Conservation (phyloP, 805 yeast genomes). For the Saccharomycopsis sp. region DNA sequence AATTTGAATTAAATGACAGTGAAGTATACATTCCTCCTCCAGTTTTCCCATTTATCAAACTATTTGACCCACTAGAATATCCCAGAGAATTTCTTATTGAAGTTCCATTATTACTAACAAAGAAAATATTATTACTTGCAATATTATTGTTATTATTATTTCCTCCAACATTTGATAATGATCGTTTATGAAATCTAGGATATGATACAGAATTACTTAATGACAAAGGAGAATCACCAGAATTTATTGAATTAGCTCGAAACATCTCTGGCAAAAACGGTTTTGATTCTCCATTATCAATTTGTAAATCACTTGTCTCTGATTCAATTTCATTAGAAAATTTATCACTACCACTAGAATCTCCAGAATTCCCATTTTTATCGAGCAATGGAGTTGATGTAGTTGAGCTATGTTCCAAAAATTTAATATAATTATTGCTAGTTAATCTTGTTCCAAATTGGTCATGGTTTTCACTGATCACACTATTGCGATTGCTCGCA, state of each 20-base stretch:
- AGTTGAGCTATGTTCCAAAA: slow-evolving; percentile 12
- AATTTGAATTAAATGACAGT: slow-evolving; percentile 12
- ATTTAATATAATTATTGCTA: slow-evolving; percentile 5
- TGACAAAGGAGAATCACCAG: slow-evolving; percentile 15
- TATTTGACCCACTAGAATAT: slow-evolving; percentile 9
- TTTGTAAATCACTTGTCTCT: slow-evolving; percentile 19
- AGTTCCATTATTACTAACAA: neutral
- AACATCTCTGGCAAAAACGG: slow-evolving; percentile 19
- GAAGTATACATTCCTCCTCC: slow-evolving; percentile 9
- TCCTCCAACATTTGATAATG: neutral
- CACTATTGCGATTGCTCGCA: neutral
- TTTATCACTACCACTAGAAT: slow-evolving; percentile 12
- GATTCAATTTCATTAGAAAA: slow-evolving; percentile 16
- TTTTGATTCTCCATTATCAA: slow-evolving; percentile 17
- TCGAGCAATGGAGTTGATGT: slow-evolving; percentile 9
- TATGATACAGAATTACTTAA: slow-evolving; percentile 11
- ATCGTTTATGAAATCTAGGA: slow-evolving; percentile 10
- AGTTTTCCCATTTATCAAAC: slow-evolving; percentile 12
- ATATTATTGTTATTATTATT: neutral
- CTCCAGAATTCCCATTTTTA: neutral
- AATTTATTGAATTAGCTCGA: slow-evolving; percentile 4
- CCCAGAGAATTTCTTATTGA: slow-evolving; percentile 6
- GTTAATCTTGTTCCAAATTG: neutral
- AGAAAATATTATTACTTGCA: neutral
- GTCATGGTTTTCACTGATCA: slow-evolving; percentile 6